A percentile compares a stretch with the other conserved stretches of the same genome.
phyloP scores from a whole-genome alignment of 1,139 yeast species.

The Taphrina wiesneri region DNA sequence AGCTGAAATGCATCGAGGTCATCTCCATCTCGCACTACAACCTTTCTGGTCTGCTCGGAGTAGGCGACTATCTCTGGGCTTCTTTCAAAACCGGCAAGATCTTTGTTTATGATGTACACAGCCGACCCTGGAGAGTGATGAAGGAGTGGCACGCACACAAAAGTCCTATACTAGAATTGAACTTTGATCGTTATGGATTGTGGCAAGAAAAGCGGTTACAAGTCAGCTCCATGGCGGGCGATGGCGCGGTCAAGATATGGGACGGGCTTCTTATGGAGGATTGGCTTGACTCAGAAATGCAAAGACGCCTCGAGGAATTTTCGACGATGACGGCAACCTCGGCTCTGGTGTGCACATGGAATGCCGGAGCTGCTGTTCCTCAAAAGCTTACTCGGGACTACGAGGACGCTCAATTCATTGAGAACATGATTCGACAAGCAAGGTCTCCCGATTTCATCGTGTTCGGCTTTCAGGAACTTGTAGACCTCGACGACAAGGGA shows the following conservation, averaged over 20 bases:
- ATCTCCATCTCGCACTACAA: slow-evolving; percentile 46
- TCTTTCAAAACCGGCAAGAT: slow-evolving; percentile 49
- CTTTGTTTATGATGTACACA: slow-evolving; percentile 45
- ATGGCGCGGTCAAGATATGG: slow-evolving; percentile 44
- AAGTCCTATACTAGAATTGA: slow-evolving; percentile 41
- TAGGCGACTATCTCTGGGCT: slow-evolving; percentile 48
- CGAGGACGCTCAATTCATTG: slow-evolving; percentile 39
- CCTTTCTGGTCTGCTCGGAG: slow-evolving; percentile 45
- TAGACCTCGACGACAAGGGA: slow-evolving; percentile 85
- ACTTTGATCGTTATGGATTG: slow-evolving; percentile 39
- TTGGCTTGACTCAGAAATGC: slow-evolving; percentile 46
- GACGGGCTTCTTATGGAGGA: slow-evolving; percentile 47
- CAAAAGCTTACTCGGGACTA: slow-evolving; percentile 42
- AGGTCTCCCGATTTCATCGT: slow-evolving; percentile 70
- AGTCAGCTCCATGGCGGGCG: slow-evolving; percentile 41
- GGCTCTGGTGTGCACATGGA: slow-evolving; percentile 50
- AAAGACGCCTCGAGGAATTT: slow-evolving; percentile 43
- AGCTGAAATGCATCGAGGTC: slow-evolving; percentile 44
- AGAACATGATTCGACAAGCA: slow-evolving; percentile 37
- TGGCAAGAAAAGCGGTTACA: slow-evolving; percentile 41
- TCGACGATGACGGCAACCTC: slow-evolving; percentile 43
- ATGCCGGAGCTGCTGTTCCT: slow-evolving; percentile 50
- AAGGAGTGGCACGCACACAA: slow-evolving; percentile 50
- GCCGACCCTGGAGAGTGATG: slow-evolving; percentile 46
- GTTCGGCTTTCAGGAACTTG: slow-evolving; percentile 88